Conservation (phyloP, 106 monocot species). For the Dioscorea zingiberensis region DNA sequence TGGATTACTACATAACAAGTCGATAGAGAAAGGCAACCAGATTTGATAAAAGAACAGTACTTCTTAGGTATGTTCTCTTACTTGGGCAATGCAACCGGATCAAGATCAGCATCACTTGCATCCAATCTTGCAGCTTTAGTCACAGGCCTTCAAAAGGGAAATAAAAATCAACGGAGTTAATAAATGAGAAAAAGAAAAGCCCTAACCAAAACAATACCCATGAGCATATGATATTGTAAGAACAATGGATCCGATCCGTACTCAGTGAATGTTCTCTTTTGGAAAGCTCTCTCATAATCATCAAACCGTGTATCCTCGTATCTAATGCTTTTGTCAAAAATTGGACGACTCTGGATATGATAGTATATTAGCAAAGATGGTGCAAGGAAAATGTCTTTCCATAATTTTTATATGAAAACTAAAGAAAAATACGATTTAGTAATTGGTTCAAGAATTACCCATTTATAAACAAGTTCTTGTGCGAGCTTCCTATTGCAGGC, state of each 20-base stretch:
- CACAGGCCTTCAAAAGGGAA: conserved; percentile 30
- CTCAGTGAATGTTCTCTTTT: conserved; percentile 43
- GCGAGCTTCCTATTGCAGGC: conserved; percentile 83
- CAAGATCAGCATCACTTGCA: conserved; percentile 81
- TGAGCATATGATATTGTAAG: no score
- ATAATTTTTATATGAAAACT: no score
- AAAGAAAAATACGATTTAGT: no score
- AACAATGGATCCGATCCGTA: conserved; percentile 25
- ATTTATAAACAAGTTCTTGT: conserved; percentile 95
- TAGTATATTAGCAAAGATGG: no score
- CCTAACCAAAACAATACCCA: no score
- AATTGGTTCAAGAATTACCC: no score
- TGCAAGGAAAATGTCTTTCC: no score
- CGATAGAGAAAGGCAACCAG: no score
- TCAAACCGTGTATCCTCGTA: conserved; percentile 86
- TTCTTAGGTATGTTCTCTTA: conserved; percentile 26
- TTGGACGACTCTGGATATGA: conserved; percentile 76
- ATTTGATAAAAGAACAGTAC: neutral
- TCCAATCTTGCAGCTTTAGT: conserved; percentile 50
- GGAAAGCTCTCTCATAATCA: conserved; percentile 79
- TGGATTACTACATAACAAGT: neutral
- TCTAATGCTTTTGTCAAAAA: conserved; percentile 94
- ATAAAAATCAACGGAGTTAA: neutral
- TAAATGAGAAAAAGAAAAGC: neutral
- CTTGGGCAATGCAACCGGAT: conserved; percentile 67